phyloP scores from a whole-genome alignment of 2,329 filamentous ascomycete species.

The Colletotrichum limetticola region DNA sequence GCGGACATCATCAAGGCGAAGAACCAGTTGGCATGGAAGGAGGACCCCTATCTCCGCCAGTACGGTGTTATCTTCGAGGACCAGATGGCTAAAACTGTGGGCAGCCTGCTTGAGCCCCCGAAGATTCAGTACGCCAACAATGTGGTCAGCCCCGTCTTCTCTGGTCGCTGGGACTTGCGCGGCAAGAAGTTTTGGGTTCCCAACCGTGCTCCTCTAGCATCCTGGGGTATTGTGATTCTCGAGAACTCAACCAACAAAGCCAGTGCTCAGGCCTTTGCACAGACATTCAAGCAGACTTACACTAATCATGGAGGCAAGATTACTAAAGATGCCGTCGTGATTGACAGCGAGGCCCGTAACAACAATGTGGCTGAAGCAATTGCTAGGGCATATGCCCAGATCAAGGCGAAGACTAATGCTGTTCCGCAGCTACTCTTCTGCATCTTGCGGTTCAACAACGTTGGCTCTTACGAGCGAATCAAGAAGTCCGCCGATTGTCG shows the following conservation, averaged over 20 bases:
- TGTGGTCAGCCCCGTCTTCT: constrained; percentile 68
- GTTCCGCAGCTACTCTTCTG: constrained; percentile 84
- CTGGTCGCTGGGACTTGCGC: constrained; percentile 88
- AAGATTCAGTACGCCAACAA: constrained; percentile 74
- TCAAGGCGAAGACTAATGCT: constrained; percentile 62
- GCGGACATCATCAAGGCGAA: constrained; percentile 76
- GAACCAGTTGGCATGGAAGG: constrained; percentile 70
- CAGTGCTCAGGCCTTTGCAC: constrained; percentile 68
- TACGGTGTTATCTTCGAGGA: constrained; percentile 79
- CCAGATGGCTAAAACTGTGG: constrained; percentile 74
- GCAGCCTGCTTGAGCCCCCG: constrained; percentile 77
- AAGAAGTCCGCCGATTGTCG: constrained; percentile 92
- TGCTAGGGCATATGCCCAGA: constrained; percentile 63
- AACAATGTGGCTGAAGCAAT: constrained; percentile 64
- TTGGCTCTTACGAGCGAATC: constrained; percentile 80
- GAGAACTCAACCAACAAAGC: constrained; percentile 62
- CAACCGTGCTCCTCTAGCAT: constrained; percentile 71
- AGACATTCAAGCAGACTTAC: constrained; percentile 57
- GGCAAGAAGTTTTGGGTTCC: constrained; percentile 77
- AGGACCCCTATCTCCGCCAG: constrained; percentile 75
- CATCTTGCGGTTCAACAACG: constrained; percentile 77
- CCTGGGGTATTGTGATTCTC: constrained; percentile 81
- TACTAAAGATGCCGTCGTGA: constrained; percentile 44
- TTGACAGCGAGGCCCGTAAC: constrained; percentile 37
- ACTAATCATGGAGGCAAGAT: constrained; percentile 59